Conservation (phyloP, 352 stramenopile genomes). For the Globisporangium mamillatum region DNA sequence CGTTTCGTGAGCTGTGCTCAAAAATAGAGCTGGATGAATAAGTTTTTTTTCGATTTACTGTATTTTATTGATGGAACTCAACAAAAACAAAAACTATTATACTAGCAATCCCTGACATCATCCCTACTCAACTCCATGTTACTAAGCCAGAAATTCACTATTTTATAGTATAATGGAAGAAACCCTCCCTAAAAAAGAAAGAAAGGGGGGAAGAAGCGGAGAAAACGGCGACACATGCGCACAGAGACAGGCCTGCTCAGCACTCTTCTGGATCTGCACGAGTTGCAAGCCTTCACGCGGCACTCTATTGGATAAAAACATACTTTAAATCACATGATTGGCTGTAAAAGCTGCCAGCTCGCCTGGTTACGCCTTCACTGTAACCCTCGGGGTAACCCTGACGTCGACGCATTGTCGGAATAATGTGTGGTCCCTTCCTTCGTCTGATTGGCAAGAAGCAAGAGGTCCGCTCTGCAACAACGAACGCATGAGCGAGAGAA, state of each 20-base stretch:
- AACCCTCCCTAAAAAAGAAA: conserved; percentile 1
- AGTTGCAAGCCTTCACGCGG: no score
- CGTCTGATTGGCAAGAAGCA: conserved; percentile 4
- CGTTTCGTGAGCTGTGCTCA: neutral
- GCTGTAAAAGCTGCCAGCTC: neutral
- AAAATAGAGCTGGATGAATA: neutral
- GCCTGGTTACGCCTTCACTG: neutral
- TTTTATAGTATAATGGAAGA: no score
- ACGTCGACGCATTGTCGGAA: neutral
- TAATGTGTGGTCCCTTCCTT: conserved; percentile 1
- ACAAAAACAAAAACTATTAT: no score
- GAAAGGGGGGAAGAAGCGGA: conserved; percentile 14
- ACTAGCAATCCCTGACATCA: no score
- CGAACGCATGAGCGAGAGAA: neutral
- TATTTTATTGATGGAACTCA: no score
- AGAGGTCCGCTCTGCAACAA: conserved; percentile 5
- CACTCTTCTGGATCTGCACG: neutral
- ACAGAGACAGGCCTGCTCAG: neutral
- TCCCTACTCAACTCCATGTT: no score
- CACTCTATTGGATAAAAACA: neutral
- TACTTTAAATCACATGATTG: neutral
- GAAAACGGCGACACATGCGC: conserved; percentile 5
- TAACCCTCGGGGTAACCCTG: neutral
- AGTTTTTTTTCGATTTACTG: no score
- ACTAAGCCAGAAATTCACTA: no score